A percentile compares a stretch with the other conserved stretches of the same genome.
Conservation (phyloP, 2,329 filamentous ascomycete species). For the Pseudogymnoascus sp. region DNA sequence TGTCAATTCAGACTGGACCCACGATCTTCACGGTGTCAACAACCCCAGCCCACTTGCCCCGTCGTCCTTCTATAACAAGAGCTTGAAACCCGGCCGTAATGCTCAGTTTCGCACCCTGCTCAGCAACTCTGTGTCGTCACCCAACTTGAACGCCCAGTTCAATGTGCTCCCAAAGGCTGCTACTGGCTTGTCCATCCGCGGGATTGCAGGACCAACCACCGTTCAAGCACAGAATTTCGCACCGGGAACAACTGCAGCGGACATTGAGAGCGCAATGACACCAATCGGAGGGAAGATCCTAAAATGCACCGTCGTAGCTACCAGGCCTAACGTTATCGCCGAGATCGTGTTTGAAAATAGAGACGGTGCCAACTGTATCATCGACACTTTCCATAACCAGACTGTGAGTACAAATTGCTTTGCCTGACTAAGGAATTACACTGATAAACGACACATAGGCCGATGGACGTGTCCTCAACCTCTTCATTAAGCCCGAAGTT, state of each 20-base stretch:
- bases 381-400: constrained; percentile 70
- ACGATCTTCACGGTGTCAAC: constrained; percentile 53
- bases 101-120: constrained; percentile 20
- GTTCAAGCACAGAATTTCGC: constrained; percentile 78
- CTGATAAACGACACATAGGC: constrained; percentile 40
- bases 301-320: constrained; percentile 59
- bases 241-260: constrained; percentile 68
- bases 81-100: constrained; percentile 16
- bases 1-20: constrained; percentile 62
- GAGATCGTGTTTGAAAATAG: constrained; percentile 68
- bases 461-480: constrained; percentile 64
- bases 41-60: constrained; percentile 33
- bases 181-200: constrained; percentile 59
- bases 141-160: constrained; percentile 26
- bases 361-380: constrained; percentile 65
- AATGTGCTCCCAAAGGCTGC: constrained; percentile 28
- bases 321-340: constrained; percentile 63
- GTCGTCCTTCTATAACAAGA: constrained; percentile 31
- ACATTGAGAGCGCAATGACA: constrained; percentile 76
- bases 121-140: constrained; percentile 24
- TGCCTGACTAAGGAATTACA: neutral
- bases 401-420: constrained; percentile 44
- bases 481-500: constrained; percentile 56
- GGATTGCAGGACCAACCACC: constrained; percentile 62
- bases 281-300: constrained; percentile 61